These are phyloP conservation scores for Malus hybrid DNA, from an alignment of 331 rosid species.

Conservation along the genomic window DNA sequence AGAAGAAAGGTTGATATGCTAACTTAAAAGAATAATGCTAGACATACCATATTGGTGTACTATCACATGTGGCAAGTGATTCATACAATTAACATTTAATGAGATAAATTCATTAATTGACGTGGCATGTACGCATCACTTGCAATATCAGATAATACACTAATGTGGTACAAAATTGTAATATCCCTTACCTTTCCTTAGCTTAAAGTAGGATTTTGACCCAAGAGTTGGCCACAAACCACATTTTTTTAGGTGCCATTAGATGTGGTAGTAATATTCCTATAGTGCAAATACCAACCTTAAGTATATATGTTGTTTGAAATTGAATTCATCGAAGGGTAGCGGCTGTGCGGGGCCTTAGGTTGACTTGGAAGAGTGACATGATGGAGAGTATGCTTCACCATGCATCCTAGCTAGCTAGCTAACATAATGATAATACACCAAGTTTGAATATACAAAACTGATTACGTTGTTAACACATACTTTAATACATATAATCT, in stretches of 20 bases:
- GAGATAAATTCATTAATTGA: too few species aligned
- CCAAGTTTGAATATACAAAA: too few species aligned
- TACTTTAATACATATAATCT: neutral
- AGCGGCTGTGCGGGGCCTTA: neutral
- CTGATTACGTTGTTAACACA: too few species aligned
- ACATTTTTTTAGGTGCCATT: neutral
- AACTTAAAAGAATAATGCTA: too few species aligned
- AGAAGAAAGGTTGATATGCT: neutral
- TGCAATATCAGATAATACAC: too few species aligned
- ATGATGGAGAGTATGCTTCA: conserved; percentile 2
- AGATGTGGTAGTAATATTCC: neutral
- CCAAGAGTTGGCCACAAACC: neutral
- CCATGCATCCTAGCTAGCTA: too few species aligned
- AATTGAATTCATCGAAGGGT: neutral
- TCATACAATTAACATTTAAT: too few species aligned
- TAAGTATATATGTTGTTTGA: neutral
- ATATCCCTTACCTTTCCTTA: too few species aligned
- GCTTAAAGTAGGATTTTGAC: neutral
- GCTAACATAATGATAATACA: neutral
- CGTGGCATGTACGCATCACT: too few species aligned
- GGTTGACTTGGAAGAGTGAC: neutral
- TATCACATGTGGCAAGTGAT: too few species aligned
- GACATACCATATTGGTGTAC: too few species aligned
- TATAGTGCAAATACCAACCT: neutral
- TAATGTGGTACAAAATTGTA: too few species aligned